A percentile compares a stretch with the other conserved stretches of the same genome.
Evolutionary conservation across 192 early-diverging fungal genomes (phyloP).

Genomic region (Coemansia sp.): DNA sequence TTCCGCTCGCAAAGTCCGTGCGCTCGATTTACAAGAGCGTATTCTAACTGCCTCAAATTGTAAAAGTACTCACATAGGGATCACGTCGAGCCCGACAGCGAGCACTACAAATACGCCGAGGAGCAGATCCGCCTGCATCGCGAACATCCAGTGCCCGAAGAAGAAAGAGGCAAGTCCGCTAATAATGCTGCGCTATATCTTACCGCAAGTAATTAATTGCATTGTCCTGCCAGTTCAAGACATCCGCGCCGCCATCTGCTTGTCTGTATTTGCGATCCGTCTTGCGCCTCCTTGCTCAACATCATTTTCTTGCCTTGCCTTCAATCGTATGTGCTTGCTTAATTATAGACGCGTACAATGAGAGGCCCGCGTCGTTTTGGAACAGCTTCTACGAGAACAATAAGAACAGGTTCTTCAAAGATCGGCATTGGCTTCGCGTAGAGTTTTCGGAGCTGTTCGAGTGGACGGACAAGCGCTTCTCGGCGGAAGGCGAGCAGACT

Average conservation of each 20-base stretch:
- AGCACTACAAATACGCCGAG: slow-evolving; percentile 78
- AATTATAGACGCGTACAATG: slow-evolving; percentile 57
- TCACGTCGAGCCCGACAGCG: slow-evolving; percentile 88
- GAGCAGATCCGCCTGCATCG: slow-evolving; percentile 77
- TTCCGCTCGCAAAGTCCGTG: neutral
- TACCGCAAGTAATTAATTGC: neutral
- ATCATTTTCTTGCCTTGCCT: neutral
- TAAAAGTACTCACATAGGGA: slow-evolving; percentile 66
- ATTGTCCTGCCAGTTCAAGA: neutral
- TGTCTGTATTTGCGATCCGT: neutral
- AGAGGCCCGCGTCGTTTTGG: slow-evolving; percentile 65
- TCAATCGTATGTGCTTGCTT: neutral
- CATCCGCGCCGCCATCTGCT: neutral
- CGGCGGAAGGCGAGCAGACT: neutral
- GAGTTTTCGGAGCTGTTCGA: slow-evolving; percentile 91
- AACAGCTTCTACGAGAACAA: slow-evolving; percentile 80
- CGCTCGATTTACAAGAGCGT: neutral
- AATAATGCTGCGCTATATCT: too few species aligned
- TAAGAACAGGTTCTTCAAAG: slow-evolving; percentile 92
- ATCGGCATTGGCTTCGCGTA: slow-evolving; percentile 91
- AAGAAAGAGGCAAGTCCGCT: slow-evolving; percentile 38
- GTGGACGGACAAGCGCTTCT: slow-evolving; percentile 39
- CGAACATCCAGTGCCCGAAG: slow-evolving; percentile 65
- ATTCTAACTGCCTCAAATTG: neutral
- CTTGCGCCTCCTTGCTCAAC: neutral